Evolutionary conservation across 345 rosid genomes (phyloP), one percentile per base, ranked within the genome.

Genomic region (Aquilaria malaccensis): DNA sequence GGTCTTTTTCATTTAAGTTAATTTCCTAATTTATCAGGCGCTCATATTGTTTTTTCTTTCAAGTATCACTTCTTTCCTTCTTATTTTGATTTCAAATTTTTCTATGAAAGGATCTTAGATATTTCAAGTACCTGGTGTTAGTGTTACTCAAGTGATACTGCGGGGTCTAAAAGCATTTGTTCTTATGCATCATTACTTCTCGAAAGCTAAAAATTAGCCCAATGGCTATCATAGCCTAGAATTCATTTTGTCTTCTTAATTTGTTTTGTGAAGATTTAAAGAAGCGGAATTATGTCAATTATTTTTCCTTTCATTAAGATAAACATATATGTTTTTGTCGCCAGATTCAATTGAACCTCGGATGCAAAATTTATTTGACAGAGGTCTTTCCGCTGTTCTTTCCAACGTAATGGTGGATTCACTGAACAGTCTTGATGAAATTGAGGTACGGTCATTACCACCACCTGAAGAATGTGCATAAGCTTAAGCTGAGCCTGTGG

Each of bases 261-360:
- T 13, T n/a, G 29, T 2, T 13, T 11, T 30, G 43, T 9, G 3
- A 9, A 31, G 10, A 37, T 30, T 53, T 14, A 22, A 22, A 22
- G 22, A 22, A 22, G 22, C 22, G 22, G 22, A 22, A 22, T 22
- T 22, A 22, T 22, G 22, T 22, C 22, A 22, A 22, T 22, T 22
- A 22, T 53, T 51, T 66, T 57, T 45, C 33, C 46, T 50, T 30
- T 51, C 52, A 33, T 14, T 45, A 47, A 56, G 11, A 15, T 56
- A 32, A 22, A 31, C 43, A 52, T 29, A 55, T 47, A 47, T 54
- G 49, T 52, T 30, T 2, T 9, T 33, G 9, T 68, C 61, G 59
- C 31, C 83, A 94, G 99, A 83, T 82, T 73, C 79, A 32, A 67
- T 94, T 1, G 84, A 83, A 74, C 56, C 72, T 64, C 77, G 68